These are phyloP conservation scores for Colletotrichum cuscutae DNA, from an alignment of 2,329 filamentous ascomycete genomes.

Conservation along the genomic window DNA sequence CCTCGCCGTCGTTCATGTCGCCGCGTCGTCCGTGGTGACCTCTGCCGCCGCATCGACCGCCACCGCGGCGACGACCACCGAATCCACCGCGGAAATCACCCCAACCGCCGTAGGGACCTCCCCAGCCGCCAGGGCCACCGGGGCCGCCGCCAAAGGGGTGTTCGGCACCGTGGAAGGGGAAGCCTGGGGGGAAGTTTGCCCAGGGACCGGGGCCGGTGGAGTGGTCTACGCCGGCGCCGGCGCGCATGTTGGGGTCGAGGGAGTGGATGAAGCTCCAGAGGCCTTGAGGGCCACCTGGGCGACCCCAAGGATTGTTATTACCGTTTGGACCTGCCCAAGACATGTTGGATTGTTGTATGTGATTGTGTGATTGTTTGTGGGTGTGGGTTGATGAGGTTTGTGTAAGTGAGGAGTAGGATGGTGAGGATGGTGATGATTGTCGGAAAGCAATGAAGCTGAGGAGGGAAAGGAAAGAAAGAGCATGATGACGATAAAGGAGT, in stretches of 20 bases:
- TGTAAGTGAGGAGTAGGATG: not conserved
- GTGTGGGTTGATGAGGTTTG: not conserved
- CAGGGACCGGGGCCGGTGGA: slow-evolving; percentile 39
- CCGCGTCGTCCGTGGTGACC: slow-evolving; percentile 32
- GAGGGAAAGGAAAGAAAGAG: not conserved
- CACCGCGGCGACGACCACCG: slow-evolving; percentile 9
- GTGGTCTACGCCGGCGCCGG: slow-evolving; percentile 52
- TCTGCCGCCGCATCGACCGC: slow-evolving; percentile 19
- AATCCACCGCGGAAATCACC: slow-evolving; percentile 21
- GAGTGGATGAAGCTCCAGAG: slow-evolving; percentile 47
- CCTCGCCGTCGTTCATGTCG: slow-evolving; percentile 32
- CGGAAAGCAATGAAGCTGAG: slow-evolving; percentile 24
- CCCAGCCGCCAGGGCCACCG: slow-evolving; percentile 4
- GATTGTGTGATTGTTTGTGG: not conserved
- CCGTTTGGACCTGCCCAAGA: slow-evolving; percentile 34
- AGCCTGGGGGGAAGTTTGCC: slow-evolving; percentile 43
- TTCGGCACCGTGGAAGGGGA: slow-evolving; percentile 45
- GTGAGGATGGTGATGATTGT: not conserved
- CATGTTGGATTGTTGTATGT: slow-evolving; percentile 24
- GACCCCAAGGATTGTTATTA: slow-evolving; percentile 26
- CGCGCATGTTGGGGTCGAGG: slow-evolving; percentile 42
- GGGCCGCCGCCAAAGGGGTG: slow-evolving; percentile 22
- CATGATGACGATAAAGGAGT: not conserved
- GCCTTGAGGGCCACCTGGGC: slow-evolving; percentile 12
- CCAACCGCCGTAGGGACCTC: slow-evolving; percentile 26